Conservation (phyloP, 768 basidiomycete genomes). For the Tylopilus plumbeoviolaceoides region DNA sequence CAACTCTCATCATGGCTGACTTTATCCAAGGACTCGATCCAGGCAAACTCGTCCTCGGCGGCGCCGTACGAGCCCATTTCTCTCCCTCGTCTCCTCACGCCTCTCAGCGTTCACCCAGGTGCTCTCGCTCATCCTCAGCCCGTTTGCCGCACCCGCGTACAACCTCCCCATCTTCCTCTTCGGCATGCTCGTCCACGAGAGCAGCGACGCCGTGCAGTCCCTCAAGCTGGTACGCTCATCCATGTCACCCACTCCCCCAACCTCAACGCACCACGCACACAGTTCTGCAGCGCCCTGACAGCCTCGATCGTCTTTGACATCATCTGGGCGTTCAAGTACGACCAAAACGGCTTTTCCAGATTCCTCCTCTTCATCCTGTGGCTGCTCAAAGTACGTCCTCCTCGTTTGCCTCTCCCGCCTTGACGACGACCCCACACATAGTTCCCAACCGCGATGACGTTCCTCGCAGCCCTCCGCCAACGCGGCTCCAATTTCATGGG, state of each 20-base stretch:
- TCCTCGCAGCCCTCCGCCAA: slow-evolving; percentile 50
- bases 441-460: slow-evolving; percentile 59
- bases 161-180: slow-evolving; percentile 84
- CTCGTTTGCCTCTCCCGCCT: no score
- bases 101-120: slow-evolving; percentile 34
- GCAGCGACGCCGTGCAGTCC: slow-evolving; percentile 57
- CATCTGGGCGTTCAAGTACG: slow-evolving; percentile 59
- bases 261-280: not conserved
- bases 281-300: slow-evolving; percentile 67
- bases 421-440: slow-evolving; percentile 17
- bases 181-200: slow-evolving; percentile 70
- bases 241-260: not conserved
- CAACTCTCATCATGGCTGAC: slow-evolving; percentile 43
- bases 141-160: slow-evolving; percentile 61
- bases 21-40: slow-evolving; percentile 71
- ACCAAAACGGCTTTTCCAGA: slow-evolving; percentile 52
- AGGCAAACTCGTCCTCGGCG: slow-evolving; percentile 59
- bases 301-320: slow-evolving; percentile 65
- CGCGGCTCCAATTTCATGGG: slow-evolving; percentile 54
- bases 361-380: slow-evolving; percentile 52
- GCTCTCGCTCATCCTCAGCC: slow-evolving; percentile 54
- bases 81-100: not conserved
- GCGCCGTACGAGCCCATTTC: slow-evolving; percentile 44
- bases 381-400: slow-evolving; percentile 49
- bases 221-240: slow-evolving; percentile 49